A percentile compares a stretch with the other conserved stretches of the same genome.
phyloP scores from a whole-genome alignment of 2,329 filamentous ascomycete genomes.

The Macrophomina tecta region DNA sequence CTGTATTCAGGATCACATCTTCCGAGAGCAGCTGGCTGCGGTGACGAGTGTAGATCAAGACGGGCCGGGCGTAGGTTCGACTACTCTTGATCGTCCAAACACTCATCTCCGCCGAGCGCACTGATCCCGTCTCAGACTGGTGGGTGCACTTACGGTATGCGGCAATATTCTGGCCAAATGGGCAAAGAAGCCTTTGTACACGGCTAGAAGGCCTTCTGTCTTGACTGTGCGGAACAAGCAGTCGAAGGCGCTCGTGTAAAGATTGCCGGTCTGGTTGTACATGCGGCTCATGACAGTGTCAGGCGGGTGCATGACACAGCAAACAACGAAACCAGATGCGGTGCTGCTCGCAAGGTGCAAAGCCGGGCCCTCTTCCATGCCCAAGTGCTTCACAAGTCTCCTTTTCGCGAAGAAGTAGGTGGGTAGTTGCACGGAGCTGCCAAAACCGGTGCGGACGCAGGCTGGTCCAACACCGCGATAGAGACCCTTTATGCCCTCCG shows the following conservation, averaged over 20 bases:
- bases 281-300: conserved; percentile 98
- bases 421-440: conserved; percentile 92
- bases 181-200: conserved; percentile 97
- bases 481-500: conserved; percentile 79
- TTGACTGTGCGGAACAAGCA: conserved; percentile 89
- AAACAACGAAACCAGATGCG: conserved; percentile 92
- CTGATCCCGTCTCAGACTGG: background rate
- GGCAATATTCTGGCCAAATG: conserved; percentile 93
- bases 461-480: conserved; percentile 92
- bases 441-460: conserved; percentile 95
- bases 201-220: conserved; percentile 87
- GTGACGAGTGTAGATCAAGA: background rate
- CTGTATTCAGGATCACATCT: background rate
- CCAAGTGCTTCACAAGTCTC: conserved; percentile 77
- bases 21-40: background rate
- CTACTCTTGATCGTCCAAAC: background rate
- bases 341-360: conserved; percentile 89
- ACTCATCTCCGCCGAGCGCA: background rate
- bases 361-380: conserved; percentile 87
- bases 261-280: conserved; percentile 97
- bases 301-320: conserved; percentile 97
- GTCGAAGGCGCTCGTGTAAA: conserved; percentile 94
- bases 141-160: conserved; percentile 68
- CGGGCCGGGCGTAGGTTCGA: background rate
- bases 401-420: conserved; percentile 99